Base-by-base conservation (phyloP, 345 rosid genomes). In the Populus alba region DNA sequence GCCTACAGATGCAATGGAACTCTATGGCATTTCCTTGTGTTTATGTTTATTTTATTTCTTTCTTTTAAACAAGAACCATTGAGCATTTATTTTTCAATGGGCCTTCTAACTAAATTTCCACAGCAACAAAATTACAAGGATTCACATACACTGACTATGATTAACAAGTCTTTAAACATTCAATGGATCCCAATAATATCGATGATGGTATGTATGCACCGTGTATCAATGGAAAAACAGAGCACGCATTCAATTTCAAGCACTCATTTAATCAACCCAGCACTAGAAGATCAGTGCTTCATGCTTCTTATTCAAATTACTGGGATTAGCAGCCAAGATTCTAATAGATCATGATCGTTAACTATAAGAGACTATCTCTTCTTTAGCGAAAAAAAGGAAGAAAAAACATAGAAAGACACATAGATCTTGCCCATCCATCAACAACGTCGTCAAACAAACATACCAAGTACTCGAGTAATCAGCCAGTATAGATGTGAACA, bases 401-500 rank as follows among this genome's bases (percentile, higher is more conserved):
- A 57, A 37, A 73, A n/a, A 6, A 38, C 39, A 38, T 6, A 38
- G 18, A 73, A 38, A 5, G 35, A 49, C 0, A 51, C 4, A 68
- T 6, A 6, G 7, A 57, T n/a, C 6, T n/a, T n/a, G 12, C 4
- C 63, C 63, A 53, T 53, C 59, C 59, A 53, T 20, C 59, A 18
- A 53, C 59, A 47, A 47, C 51, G 7, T 53, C 18, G 17, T 15
- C 35, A 41, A 55, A 16, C 22, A 25, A 20, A 61, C 74, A 59
- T 38, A 65, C 78, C 55, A 27, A 0, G 16, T 33, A 23, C 0
- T 7, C 10, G 63, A 57, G 7, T 23, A 43, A 27, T 88, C 82
- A 94, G 4, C 95, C 97, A n/a, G 93, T 86, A 76, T 93, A 90
- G 94, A 96, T 91, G 82, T 94, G 99, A 76, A 94, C 83, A 77